phyloP scores from a whole-genome alignment of 2,329 filamentous ascomycete species.

The Coniochaeta hoffmannii region DNA sequence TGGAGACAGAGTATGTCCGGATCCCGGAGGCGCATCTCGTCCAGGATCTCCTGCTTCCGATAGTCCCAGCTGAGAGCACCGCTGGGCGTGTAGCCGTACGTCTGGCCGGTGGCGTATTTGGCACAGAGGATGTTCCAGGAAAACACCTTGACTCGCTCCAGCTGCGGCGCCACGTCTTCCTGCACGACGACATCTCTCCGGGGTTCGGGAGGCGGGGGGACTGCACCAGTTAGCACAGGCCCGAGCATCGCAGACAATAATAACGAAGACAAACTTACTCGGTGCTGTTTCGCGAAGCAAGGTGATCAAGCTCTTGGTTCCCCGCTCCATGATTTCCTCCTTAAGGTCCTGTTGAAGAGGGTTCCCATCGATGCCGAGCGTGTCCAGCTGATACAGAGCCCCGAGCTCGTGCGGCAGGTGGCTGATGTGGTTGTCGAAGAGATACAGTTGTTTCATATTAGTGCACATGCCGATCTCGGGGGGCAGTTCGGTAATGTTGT shows the following conservation, averaged over 20 bases:
- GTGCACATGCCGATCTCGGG: conserved; percentile 96
- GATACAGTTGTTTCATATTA: conserved; percentile 73
- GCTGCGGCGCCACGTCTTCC: conserved; percentile 48
- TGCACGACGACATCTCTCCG: conserved; percentile 75
- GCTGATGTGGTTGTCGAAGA: conserved; percentile 86
- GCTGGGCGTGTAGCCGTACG: conserved; percentile 86
- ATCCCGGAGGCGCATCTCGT: conserved; percentile 70
- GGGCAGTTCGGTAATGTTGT: conserved; percentile 74
- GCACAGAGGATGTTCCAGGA: conserved; percentile 97
- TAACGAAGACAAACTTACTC: conserved; percentile 47
- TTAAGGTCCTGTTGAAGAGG: conserved; percentile 71
- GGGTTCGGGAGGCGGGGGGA: conserved; percentile 67
- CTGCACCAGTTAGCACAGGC: conserved; percentile 37
- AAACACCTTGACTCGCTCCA: conserved; percentile 74
- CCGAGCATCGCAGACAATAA: neutral
- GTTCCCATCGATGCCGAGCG: conserved; percentile 89
- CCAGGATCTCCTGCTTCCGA: conserved; percentile 72
- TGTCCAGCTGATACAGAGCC: conserved; percentile 79
- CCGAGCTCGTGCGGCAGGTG: conserved; percentile 81
- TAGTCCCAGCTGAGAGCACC: conserved; percentile 81
- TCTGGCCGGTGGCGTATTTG: conserved; percentile 75
- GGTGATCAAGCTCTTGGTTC: conserved; percentile 77
- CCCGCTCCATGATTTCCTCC: conserved; percentile 76
- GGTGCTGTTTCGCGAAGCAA: conserved; percentile 78
- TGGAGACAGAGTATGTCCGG: conserved; percentile 91